These are phyloP conservation scores for Solidago caesia DNA, from an alignment of 129 eudicot genomes.

Conservation along the genomic window DNA sequence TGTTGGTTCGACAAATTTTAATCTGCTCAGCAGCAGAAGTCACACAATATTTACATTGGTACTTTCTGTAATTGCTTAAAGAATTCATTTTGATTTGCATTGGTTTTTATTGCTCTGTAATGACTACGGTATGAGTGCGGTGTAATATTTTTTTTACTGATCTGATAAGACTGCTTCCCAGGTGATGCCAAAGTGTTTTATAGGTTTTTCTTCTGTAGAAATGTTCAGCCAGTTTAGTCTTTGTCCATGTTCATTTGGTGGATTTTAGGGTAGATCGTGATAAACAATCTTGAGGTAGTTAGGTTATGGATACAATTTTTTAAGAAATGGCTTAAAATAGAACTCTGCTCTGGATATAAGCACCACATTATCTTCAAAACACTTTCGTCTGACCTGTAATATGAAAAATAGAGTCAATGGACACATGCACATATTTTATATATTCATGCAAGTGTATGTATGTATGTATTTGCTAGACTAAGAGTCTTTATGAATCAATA, in stretches of 20 bases:
- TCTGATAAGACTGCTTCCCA: slow-evolving; percentile 10
- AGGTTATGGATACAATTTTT: not conserved
- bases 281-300: not conserved
- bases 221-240: not conserved
- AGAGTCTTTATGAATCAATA: too few relatives aligned
- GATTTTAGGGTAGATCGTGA: not conserved
- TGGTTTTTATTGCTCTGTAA: not conserved
- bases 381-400: not conserved
- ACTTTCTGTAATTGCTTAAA: slow-evolving; percentile 21
- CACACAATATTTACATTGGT: slow-evolving; percentile 99
- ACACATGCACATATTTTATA: not conserved
- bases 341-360: not conserved
- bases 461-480: too few relatives aligned
- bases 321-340: slow-evolving; percentile 2
- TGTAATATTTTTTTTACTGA: slow-evolving; percentile 4
- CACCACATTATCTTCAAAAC: slow-evolving; percentile 5
- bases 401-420: not conserved
- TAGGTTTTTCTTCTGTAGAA: not conserved
- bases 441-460: not conserved
- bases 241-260: slow-evolving; percentile 2
- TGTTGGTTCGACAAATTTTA: slow-evolving; percentile 98
- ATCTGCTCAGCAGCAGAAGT: slow-evolving; percentile 96
- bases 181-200: not conserved
- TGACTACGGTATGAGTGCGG: not conserved
- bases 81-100: slow-evolving; percentile 1